Percentiles rank a stretch among this genome's conserved stretches.
These are phyloP conservation scores for Escovopsis sp. DNA, from an alignment of 2,329 filamentous ascomycete species.

Conservation along the genomic window DNA sequence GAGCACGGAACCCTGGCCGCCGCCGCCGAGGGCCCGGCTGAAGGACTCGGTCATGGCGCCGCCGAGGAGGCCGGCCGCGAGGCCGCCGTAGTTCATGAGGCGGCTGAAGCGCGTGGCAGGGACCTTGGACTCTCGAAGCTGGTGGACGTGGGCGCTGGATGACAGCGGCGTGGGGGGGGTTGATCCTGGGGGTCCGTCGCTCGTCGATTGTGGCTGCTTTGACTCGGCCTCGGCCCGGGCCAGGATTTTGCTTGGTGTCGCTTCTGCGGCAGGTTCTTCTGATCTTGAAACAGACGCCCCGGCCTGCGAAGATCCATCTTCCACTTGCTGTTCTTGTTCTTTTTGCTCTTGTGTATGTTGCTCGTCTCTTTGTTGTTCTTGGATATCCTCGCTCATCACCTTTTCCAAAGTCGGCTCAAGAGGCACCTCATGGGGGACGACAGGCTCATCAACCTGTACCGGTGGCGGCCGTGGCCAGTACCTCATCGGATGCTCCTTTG, in stretches of 20 bases:
- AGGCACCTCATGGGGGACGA: background rate
- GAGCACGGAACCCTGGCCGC: constrained; percentile 58
- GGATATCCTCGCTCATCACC: background rate
- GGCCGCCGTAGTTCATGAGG: constrained; percentile 85
- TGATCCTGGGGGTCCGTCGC: too few species aligned
- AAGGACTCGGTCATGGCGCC: constrained; percentile 78
- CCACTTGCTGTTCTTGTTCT: too few species aligned
- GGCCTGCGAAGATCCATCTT: too few species aligned
- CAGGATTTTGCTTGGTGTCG: background rate
- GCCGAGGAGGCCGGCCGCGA: constrained; percentile 90
- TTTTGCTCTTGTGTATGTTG: too few species aligned
- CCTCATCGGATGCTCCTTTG: constrained; percentile 23
- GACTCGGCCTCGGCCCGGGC: constrained; percentile 3
- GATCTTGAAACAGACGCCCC: too few species aligned
- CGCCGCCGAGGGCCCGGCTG: constrained; percentile 60
- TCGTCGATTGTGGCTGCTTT: background rate
- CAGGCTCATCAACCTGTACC: constrained; percentile 4
- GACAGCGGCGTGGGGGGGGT: constrained; percentile 5
- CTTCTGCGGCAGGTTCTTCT: background rate
- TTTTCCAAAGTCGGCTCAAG: background rate
- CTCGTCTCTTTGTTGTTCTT: background rate
- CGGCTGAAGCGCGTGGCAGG: constrained; percentile 76
- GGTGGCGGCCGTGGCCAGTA: constrained; percentile 17
- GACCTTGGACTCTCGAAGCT: constrained; percentile 76
- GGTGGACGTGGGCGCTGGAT: constrained; percentile 30